Conservation (phyloP, 495 filamentous ascomycete genomes). For the Thozetella sp. region DNA sequence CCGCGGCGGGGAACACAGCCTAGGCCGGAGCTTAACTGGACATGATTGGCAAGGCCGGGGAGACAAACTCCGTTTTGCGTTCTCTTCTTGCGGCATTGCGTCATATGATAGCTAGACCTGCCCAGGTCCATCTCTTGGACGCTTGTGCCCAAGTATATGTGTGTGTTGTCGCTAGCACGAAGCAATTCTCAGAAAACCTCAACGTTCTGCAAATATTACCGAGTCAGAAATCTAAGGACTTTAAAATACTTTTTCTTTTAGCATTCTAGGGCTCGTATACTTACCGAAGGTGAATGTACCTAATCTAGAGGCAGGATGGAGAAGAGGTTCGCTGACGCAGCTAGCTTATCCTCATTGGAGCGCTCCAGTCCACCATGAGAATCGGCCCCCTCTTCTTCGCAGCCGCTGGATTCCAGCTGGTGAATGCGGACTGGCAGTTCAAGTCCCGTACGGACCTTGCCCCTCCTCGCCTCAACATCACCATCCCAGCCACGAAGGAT, state of each 20-base stretch:
- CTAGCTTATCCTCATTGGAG: conserved; percentile 16
- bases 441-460: conserved; percentile 58
- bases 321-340: conserved; percentile 41
- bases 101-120: no score
- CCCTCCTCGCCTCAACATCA: conserved; percentile 57
- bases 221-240: no score
- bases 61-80: no score
- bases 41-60: not conserved
- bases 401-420: conserved; percentile 24
- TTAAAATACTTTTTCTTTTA: not conserved
- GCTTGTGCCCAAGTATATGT: no score
- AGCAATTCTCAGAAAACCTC: no score
- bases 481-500: conserved; percentile 47
- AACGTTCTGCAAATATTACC: no score
- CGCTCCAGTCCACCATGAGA: conserved; percentile 35
- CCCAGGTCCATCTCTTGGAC: no score
- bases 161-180: no score
- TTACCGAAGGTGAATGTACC: conserved; percentile 61
- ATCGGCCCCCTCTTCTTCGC: conserved; percentile 18
- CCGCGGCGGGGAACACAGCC: not conserved
- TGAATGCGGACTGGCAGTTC: conserved; percentile 55
- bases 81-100: no score
- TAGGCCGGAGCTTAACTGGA: not conserved
- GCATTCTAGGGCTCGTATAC: conserved; percentile 40
- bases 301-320: conserved; percentile 33